These are phyloP conservation scores for Aurantiochytrium sp. DNA, from an alignment of 108 stramenopile genomes.

Conservation along the genomic window DNA sequence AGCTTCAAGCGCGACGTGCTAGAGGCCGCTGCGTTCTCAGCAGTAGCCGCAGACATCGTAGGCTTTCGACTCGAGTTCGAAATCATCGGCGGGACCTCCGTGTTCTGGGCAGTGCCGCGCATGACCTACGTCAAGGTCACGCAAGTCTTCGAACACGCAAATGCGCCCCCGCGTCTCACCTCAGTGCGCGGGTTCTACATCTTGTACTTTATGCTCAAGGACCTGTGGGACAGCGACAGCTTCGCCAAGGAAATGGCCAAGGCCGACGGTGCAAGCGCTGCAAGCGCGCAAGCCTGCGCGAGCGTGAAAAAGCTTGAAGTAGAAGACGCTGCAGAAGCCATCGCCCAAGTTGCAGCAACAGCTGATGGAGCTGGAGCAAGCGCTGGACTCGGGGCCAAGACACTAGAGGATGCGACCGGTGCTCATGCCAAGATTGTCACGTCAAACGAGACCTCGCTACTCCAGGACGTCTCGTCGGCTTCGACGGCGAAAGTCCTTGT, in stretches of 20 bases:
- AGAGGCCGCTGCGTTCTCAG: background rate
- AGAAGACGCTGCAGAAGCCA: too few relatives aligned
- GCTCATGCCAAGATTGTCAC: too few relatives aligned
- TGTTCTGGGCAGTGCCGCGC: background rate
- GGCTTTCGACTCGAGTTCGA: slow-evolving; percentile 5
- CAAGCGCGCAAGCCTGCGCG: too few relatives aligned
- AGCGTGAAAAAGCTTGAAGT: too few relatives aligned
- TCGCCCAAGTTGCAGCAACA: too few relatives aligned
- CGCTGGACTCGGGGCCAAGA: background rate
- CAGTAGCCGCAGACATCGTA: background rate
- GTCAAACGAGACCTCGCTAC: too few relatives aligned
- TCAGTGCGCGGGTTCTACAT: slow-evolving; percentile 7
- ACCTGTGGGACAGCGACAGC: background rate
- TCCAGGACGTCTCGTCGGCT: too few relatives aligned
- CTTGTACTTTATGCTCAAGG: background rate
- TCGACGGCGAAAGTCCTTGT: too few relatives aligned
- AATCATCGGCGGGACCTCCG: background rate
- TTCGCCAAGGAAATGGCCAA: background rate
- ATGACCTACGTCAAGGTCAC: background rate
- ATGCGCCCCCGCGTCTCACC: background rate
- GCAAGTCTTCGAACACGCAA: background rate
- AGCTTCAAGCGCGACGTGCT: background rate
- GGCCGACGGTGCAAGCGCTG: background rate
- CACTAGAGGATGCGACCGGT: too few relatives aligned
- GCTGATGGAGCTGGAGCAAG: background rate